Evolutionary conservation across 2,329 filamentous ascomycete species (phyloP).

Genomic region (Chrysosporium keratinophilum): DNA sequence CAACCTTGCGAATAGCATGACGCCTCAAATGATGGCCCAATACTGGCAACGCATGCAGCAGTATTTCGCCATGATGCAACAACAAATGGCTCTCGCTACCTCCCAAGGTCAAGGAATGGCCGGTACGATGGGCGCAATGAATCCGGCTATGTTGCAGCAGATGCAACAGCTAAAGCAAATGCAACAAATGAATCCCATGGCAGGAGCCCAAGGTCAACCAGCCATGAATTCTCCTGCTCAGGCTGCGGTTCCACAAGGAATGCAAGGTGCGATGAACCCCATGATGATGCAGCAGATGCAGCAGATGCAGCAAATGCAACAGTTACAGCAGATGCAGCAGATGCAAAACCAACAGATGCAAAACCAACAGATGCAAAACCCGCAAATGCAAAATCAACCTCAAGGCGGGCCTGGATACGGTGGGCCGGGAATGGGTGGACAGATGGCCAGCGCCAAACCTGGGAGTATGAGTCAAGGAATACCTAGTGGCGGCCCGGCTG

Average conservation of each 20-base stretch:
- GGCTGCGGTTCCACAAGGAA: slow-evolving; percentile 45
- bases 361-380: slow-evolving; percentile 44
- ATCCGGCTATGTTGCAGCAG: slow-evolving; percentile 63
- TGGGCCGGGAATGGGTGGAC: slow-evolving; percentile 30
- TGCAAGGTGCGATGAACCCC: slow-evolving; percentile 54
- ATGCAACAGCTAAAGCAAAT: slow-evolving; percentile 58
- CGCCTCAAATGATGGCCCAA: slow-evolving; percentile 92
- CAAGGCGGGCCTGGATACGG: slow-evolving; percentile 31
- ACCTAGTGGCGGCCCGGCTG: slow-evolving; percentile 15
- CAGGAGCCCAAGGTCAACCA: slow-evolving; percentile 28
- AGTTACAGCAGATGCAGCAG: slow-evolving; percentile 43
- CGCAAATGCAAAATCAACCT: slow-evolving; percentile 37
- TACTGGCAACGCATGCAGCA: slow-evolving; percentile 99
- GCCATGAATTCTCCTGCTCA: slow-evolving; percentile 29
- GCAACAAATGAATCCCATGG: slow-evolving; percentile 58
- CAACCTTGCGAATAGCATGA: slow-evolving; percentile 56
- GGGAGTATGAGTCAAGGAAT: slow-evolving; percentile 21
- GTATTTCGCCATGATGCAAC: slow-evolving; percentile 90
- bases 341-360: slow-evolving; percentile 46
- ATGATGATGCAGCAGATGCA: slow-evolving; percentile 60
- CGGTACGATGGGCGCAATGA: slow-evolving; percentile 52
- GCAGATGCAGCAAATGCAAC: slow-evolving; percentile 63
- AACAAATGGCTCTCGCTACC: slow-evolving; percentile 58
- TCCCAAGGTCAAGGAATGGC: slow-evolving; percentile 47
- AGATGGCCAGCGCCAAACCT: slow-evolving; percentile 23